These are phyloP conservation scores for Calocybe cyanea DNA, from an alignment of 768 basidiomycete species.

Conservation along the genomic window DNA sequence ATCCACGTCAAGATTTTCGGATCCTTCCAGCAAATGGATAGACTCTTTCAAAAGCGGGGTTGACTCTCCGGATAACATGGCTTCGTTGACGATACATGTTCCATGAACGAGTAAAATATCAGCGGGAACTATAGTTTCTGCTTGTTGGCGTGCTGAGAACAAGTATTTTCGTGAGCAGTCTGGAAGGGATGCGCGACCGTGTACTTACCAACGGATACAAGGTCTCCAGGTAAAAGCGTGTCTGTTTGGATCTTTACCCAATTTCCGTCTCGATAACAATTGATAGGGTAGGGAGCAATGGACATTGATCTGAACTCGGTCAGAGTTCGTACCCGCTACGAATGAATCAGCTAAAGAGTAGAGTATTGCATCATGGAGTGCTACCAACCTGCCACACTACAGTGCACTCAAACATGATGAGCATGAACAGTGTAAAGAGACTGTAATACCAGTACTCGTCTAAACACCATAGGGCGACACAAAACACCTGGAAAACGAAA, in stretches of 20 bases:
- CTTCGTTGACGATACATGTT: constrained; percentile 96
- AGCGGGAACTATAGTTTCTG: constrained; percentile 88
- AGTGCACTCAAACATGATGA: constrained; percentile 97
- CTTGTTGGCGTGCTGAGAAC: constrained; percentile 53
- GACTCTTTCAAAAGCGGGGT: constrained; percentile 96
- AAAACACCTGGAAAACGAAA: constrained; percentile 99
- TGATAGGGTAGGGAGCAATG: constrained; percentile 84
- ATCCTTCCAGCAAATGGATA: constrained; percentile 74
- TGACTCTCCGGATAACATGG: constrained; percentile 98
- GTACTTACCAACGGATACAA: constrained; percentile 68
- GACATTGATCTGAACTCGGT: constrained; percentile 98
- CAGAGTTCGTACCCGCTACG: constrained; percentile 85
- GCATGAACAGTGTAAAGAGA: constrained; percentile 97
- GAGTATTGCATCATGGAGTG: background rate
- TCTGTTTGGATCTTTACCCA: constrained; percentile 85
- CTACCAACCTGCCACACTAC: constrained; percentile 91
- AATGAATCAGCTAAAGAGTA: constrained; percentile 4
- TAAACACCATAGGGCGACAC: constrained; percentile 94
- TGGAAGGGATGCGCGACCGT: background rate
- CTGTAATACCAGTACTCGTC: constrained; percentile 99
- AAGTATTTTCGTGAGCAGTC: constrained; percentile 1
- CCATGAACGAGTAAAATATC: constrained; percentile 92
- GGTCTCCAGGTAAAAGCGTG: constrained; percentile 85
- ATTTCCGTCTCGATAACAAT: constrained; percentile 71
- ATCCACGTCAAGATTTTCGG: constrained; percentile 81